Evolutionary conservation across 106 monocot species (phyloP).

Genomic region (Chionographis japonica): DNA sequence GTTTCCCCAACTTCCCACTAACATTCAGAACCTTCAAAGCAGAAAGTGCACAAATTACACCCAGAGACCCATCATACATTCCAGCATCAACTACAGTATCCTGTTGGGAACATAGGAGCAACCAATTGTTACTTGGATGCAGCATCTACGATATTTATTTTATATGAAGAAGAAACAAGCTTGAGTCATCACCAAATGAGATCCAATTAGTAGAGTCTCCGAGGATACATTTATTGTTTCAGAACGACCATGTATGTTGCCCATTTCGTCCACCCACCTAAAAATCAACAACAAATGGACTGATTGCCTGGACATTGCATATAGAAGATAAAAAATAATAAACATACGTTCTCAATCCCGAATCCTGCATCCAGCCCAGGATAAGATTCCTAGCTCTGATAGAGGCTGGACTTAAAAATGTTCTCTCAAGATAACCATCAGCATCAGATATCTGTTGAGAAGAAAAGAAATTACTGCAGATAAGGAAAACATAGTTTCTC

Average conservation of each 20-base stretch:
- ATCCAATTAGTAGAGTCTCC: constrained; percentile 72
- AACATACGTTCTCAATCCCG: constrained; percentile 77
- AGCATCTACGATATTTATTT: too few species aligned
- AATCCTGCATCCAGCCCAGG: constrained; percentile 89
- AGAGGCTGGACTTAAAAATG: constrained; percentile 88
- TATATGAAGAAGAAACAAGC: not conserved
- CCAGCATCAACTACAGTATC: constrained; percentile 2
- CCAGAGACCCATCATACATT: not conserved
- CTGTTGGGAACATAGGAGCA: constrained; percentile 26
- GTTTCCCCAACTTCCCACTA: not conserved
- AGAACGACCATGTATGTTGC: constrained; percentile 80
- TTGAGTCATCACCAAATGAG: constrained; percentile 57
- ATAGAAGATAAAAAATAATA: not conserved
- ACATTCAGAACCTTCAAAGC: not conserved
- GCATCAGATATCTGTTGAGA: constrained; percentile 76
- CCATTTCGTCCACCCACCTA: constrained; percentile 94
- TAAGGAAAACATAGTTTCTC: not conserved
- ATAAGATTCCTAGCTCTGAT: constrained; percentile 61
- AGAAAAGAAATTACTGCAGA: not conserved
- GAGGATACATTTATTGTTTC: constrained; percentile 45
- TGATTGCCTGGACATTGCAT: constrained; percentile 1
- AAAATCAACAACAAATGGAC: constrained; percentile 5
- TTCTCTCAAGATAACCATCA: constrained; percentile 80
- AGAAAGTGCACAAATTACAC: not conserved
- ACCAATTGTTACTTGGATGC: not conserved